Base-by-base conservation (phyloP, 2,329 filamentous ascomycete species). In the Ceratocystis papillata region DNA sequence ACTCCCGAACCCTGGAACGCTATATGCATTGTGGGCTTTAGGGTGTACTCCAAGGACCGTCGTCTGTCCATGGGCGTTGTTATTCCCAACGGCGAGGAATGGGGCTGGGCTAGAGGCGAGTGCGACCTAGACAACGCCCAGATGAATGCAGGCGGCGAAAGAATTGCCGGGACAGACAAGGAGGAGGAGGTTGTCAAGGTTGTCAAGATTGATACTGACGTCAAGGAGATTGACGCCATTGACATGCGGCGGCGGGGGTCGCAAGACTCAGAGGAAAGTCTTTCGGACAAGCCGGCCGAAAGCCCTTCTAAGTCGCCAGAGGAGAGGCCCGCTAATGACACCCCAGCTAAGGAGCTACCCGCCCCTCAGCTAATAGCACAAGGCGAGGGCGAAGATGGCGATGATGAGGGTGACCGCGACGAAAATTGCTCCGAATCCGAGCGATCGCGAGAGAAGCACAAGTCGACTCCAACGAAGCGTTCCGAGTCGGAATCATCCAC, bases 1-100 rank as follows among this genome's bases (percentile, higher is more conserved):
- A 75, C 78, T 70, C 73, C 79, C 0, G 79, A 82, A 28, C 80
- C 82, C 1, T 87, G 84, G 84, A 86, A 86, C 71, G 83, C 84
- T 3, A 79, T 86, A 59, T 81, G 79, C 64, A 80, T 86, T 20
- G 79, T 87, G 0, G 83, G 84, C 0, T 75, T 87, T 63, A 79
- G 83, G 3, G 80, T 87, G 5, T 87, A 86, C 72, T 81, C 80
- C 71, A 83, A 81, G 72, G 81, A 86, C 71, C 77, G 79, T 57
- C 73, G 76, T 41, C 74, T 84, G 2, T 78, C 82, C 72, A 73
- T 84, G n/a, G 76, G 77, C 46, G 79, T 82, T 12, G 80, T 84
- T 22, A 78, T 83, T 73, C 81, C 83, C 71, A 81, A 80, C 48
- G 81, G 80, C 28, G 80, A 83, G 71, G 79, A 77, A 48, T 81